A percentile compares a stretch with the other conserved stretches of the same genome.
Evolutionary conservation across 192 early-diverging fungal genomes (phyloP).

Genomic region (Backusella macrospora): DNA sequence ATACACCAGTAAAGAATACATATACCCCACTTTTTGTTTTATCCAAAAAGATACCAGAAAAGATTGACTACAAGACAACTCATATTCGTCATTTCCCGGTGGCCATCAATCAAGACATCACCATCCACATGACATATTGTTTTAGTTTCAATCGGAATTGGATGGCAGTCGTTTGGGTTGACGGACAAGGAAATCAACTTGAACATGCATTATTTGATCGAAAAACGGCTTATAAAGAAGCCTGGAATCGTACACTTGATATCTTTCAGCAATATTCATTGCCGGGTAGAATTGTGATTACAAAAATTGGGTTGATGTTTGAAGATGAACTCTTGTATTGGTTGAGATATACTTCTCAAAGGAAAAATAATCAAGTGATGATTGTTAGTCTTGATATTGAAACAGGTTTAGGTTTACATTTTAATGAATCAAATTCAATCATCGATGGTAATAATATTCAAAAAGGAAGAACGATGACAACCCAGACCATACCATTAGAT

Average conservation of each 20-base stretch:
- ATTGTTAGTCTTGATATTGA: constrained; percentile 16
- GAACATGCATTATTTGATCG: constrained; percentile 39
- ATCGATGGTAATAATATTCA: neutral
- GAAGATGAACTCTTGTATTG: constrained; percentile 34
- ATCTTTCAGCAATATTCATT: constrained; percentile 43
- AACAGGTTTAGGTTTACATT: constrained; percentile 1
- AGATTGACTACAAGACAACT: constrained; percentile 41
- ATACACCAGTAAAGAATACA: neutral
- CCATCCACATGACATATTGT: constrained; percentile 51
- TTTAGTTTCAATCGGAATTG: constrained; percentile 51
- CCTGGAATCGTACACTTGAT: constrained; percentile 45
- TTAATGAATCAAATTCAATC: neutral
- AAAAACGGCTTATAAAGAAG: constrained; percentile 34
- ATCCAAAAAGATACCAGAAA: constrained; percentile 40
- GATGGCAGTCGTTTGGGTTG: constrained; percentile 50
- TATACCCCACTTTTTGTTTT: constrained; percentile 49
- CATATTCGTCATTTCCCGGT: constrained; percentile 36
- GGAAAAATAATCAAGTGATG: neutral
- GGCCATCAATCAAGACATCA: constrained; percentile 34
- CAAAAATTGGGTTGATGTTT: constrained; percentile 51
- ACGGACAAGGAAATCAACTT: constrained; percentile 49
- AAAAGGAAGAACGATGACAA: constrained; percentile 18
- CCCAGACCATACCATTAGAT: constrained; percentile 31
- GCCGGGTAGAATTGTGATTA: constrained; percentile 44
- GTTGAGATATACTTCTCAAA: constrained; percentile 3